phyloP scores from a whole-genome alignment of 176 grass and related monocot genomes.

The Calamus simplicifolius region DNA sequence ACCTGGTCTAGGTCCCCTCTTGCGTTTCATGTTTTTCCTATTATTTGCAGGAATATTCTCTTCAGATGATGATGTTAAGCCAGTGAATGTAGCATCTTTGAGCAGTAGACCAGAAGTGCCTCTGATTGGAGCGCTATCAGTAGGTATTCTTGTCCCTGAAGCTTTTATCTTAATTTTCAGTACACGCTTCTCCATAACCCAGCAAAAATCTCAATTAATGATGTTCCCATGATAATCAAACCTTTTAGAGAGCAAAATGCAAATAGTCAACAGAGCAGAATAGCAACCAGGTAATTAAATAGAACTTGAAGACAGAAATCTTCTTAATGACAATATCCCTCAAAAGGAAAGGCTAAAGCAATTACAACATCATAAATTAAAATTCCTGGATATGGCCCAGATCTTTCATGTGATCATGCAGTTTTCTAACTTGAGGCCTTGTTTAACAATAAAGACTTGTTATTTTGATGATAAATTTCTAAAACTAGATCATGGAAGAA shows the following conservation, averaged over 20 bases:
- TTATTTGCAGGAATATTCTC: constrained; percentile 9
- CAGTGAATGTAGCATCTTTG: background rate
- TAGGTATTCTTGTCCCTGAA: constrained; percentile 1
- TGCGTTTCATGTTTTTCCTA: constrained; percentile 49
- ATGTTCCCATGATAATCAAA: constrained; percentile 5
- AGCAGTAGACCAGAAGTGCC: background rate
- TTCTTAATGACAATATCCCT: too few species aligned
- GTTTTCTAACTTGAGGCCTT: too few species aligned
- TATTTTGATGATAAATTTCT: too few species aligned
- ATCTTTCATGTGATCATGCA: too few species aligned
- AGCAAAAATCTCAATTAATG: too few species aligned
- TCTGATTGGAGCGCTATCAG: background rate
- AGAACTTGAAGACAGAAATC: too few species aligned
- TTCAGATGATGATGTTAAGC: constrained; percentile 13
- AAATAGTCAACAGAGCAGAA: background rate
- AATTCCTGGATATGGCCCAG: too few species aligned
- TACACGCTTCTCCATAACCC: constrained; percentile 11
- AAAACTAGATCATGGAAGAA: too few species aligned
- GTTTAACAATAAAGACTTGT: too few species aligned
- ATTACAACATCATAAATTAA: too few species aligned
- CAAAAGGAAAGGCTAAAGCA: too few species aligned
- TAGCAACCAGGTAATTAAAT: too few species aligned
- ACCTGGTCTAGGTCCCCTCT: constrained; percentile 22
- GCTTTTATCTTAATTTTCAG: constrained; percentile 13
- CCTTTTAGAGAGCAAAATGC: constrained; percentile 9